phyloP scores from a whole-genome alignment of 2,329 filamentous ascomycete species.

The Nemania sp. region DNA sequence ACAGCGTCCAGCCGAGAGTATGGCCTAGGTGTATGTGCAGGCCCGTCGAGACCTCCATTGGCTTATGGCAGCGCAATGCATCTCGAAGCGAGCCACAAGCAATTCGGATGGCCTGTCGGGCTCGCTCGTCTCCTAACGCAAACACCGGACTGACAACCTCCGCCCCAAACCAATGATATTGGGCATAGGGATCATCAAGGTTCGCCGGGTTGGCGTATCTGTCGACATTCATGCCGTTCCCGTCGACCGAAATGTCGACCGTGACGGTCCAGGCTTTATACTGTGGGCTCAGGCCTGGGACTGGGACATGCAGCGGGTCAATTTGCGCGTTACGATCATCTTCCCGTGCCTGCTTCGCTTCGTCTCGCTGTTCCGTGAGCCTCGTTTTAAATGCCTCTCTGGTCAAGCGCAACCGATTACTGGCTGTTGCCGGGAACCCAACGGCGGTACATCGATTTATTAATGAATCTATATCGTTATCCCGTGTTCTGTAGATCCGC shows the following conservation, averaged over 20 bases:
- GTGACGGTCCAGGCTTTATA: slow-evolving; percentile 29
- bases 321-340: slow-evolving; percentile 6
- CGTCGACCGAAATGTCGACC: slow-evolving; percentile 22
- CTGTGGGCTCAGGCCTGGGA: slow-evolving; percentile 1
- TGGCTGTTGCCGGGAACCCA: not conserved
- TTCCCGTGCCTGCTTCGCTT: slow-evolving; percentile 12
- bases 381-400: not conserved
- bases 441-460: not conserved
- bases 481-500: slow-evolving; percentile 5
- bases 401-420: too few species aligned
- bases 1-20: slow-evolving; percentile 28
- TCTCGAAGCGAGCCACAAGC: slow-evolving; percentile 25
- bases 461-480: not conserved
- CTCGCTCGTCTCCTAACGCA: not conserved
- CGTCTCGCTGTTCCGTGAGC: not conserved
- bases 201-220: slow-evolving; percentile 13
- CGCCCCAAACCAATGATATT: slow-evolving; percentile 29
- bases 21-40: slow-evolving; percentile 31
- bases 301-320: slow-evolving; percentile 23
- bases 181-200: not conserved
- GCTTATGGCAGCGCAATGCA: slow-evolving; percentile 27
- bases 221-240: slow-evolving; percentile 17
- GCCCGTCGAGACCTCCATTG: slow-evolving; percentile 29
- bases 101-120: slow-evolving; percentile 8
- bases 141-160: slow-evolving; percentile 29